Evolutionary conservation across 768 basidiomycete species (phyloP), one percentile per base, ranked within the genome.

Genomic region (Phylloporus arenicola): DNA sequence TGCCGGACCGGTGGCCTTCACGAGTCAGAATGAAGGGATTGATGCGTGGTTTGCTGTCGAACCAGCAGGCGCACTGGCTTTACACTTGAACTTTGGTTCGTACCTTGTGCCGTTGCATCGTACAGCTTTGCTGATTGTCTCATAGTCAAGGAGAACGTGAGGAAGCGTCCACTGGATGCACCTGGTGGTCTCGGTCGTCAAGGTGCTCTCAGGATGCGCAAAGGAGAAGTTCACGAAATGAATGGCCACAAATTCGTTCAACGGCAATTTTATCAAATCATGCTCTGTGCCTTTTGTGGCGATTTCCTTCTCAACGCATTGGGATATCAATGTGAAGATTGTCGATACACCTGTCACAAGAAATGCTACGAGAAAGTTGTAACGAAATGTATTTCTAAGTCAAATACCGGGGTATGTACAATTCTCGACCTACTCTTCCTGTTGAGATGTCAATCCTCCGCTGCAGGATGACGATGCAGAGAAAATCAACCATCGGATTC

Each of bases 241-340:
- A 98, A 98, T 65, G 96, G 96, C 11, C 96, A 99, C 75, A 92
- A 96, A 69, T 99, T 99, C 65, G 80, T 99, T 41, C 90, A 92
- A 61, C 82, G 86, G 41, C 96, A 98, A 70, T 99, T 99, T 75
- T 98, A 96, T 68, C 94, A 97, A 67, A 83, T 98, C 64, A 96
- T 99, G 78, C 79, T 97, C 46, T 99, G 96, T 67, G 96, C 96
- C 3, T 92, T 96, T 70, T 99, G 96, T 74, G 86, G 82, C 71
- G 95, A 98, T 62, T 98, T 99, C 74, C 76, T 99, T 50, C 87
- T 97, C 67, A 97, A 98, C 55, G 95, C 92, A 2, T 77, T 87
- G 52, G 96, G 96, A n/a, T 96, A 93, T 70, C 95, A 97, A 72
- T 99, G 96, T 75, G 96, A 98, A 64, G 96, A 99, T 66, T 99